These are phyloP conservation scores for Alternaria alternata DNA, from an alignment of 2,329 filamentous ascomycete species.

Conservation along the genomic window DNA sequence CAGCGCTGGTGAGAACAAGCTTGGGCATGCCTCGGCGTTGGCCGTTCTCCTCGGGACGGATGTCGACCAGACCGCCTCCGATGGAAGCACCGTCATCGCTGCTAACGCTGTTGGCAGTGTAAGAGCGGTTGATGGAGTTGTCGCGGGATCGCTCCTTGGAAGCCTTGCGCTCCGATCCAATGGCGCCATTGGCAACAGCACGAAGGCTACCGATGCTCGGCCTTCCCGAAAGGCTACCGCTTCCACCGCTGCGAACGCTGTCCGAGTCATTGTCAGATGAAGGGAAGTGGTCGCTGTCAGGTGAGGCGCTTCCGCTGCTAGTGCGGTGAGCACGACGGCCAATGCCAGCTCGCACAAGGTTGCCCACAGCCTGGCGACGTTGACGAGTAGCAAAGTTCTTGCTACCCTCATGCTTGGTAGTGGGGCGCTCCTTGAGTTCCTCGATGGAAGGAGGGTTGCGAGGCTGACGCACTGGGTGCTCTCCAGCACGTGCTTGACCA, in stretches of 20 bases:
- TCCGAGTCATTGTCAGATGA: slow-evolving; percentile 70
- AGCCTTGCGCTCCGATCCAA: slow-evolving; percentile 83
- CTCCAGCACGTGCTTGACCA: slow-evolving; percentile 89
- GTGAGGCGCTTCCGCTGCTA: slow-evolving; percentile 81
- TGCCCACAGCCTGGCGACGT: slow-evolving; percentile 89
- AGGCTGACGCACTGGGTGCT: slow-evolving; percentile 92
- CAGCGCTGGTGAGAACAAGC: slow-evolving; percentile 85
- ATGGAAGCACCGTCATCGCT: slow-evolving; percentile 67
- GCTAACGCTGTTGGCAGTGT: slow-evolving; percentile 70
- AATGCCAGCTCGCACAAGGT: slow-evolving; percentile 86
- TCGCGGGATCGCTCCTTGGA: slow-evolving; percentile 50
- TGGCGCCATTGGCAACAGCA: slow-evolving; percentile 81
- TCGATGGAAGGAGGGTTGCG: slow-evolving; percentile 91
- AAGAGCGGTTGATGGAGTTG: slow-evolving; percentile 52
- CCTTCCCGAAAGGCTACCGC: slow-evolving; percentile 81
- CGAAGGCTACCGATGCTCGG: slow-evolving; percentile 77
- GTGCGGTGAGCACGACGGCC: slow-evolving; percentile 78
- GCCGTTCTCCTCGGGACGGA: slow-evolving; percentile 60
- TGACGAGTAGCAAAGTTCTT: slow-evolving; percentile 95
- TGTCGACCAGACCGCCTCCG: slow-evolving; percentile 64
- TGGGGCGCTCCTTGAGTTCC: slow-evolving; percentile 88
- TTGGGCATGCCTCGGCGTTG: slow-evolving; percentile 82
- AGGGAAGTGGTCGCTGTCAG: slow-evolving; percentile 84
- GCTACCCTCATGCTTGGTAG: slow-evolving; percentile 92
- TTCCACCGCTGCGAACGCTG: slow-evolving; percentile 67